phyloP scores from a whole-genome alignment of 352 stramenopile genomes.

The Detonula confervacea region DNA sequence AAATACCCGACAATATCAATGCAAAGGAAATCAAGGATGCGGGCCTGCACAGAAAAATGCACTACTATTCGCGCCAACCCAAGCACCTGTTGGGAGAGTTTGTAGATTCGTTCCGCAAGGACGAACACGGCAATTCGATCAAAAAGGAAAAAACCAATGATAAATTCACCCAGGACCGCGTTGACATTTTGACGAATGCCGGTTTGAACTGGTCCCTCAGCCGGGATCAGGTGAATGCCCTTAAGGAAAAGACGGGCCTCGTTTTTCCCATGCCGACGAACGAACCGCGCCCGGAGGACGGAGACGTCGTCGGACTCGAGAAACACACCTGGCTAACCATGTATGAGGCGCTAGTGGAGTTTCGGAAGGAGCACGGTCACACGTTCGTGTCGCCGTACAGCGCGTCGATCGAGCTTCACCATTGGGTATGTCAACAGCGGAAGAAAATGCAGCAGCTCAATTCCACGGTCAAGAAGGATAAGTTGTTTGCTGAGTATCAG shows the following conservation, averaged over 20 bases:
- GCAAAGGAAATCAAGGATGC: not conserved
- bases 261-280: conserved; percentile 9
- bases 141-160: not conserved
- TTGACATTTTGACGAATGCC: conserved; percentile 11
- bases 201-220: conserved; percentile 12
- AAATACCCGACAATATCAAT: not conserved
- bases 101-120: not conserved
- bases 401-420: conserved; percentile 11
- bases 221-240: conserved; percentile 1
- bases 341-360: conserved; percentile 16
- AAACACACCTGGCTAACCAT: conserved; percentile 22
- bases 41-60: not conserved
- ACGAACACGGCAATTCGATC: not conserved
- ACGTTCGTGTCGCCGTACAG: conserved; percentile 1
- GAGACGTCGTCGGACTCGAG: conserved; percentile 9
- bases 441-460: conserved; percentile 2
- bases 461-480: not conserved
- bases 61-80: conserved; percentile 1
- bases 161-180: conserved; percentile 5
- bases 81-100: not conserved
- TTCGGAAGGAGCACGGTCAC: not conserved
- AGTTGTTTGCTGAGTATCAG: conserved; percentile 13
- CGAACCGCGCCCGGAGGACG: not conserved
- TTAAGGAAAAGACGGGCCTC: conserved; percentile 7
- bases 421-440: conserved; percentile 10